Evolutionary conservation across 192 early-diverging fungal genomes (phyloP).

Genomic region (Dimargaris xerosporica): DNA sequence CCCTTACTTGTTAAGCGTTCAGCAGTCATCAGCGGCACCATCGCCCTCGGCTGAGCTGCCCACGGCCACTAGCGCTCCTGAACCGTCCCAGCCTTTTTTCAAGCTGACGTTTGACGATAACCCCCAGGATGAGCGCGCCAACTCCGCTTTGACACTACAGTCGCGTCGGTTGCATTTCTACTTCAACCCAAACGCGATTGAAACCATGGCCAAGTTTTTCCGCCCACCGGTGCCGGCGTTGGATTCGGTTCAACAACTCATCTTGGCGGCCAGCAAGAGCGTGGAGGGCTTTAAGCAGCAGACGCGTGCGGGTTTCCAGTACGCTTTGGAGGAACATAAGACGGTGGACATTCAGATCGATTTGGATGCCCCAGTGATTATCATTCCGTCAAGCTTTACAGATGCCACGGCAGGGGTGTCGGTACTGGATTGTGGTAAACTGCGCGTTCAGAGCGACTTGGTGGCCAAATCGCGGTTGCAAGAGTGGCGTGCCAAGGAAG

Average conservation of each 20-base stretch:
- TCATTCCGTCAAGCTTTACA: slow-evolving; percentile 59
- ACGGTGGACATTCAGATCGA: slow-evolving; percentile 86
- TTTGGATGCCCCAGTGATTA: slow-evolving; percentile 89
- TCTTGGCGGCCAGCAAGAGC: slow-evolving; percentile 66
- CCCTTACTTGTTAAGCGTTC: slow-evolving; percentile 29
- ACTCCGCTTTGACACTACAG: slow-evolving; percentile 64
- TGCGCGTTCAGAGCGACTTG: slow-evolving; percentile 73
- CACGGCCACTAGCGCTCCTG: too few relatives aligned
- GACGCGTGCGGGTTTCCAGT: slow-evolving; percentile 73
- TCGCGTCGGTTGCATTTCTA: slow-evolving; percentile 85
- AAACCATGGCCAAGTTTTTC: slow-evolving; percentile 66
- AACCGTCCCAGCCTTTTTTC: slow-evolving; percentile 45
- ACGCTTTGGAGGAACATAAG: slow-evolving; percentile 75
- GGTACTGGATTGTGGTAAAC: slow-evolving; percentile 84
- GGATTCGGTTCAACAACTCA: slow-evolving; percentile 59
- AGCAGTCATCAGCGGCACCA: too few relatives aligned
- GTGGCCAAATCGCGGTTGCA: slow-evolving; percentile 50
- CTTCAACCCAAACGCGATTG: slow-evolving; percentile 65
- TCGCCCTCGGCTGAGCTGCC: too few relatives aligned
- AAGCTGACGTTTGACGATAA: slow-evolving; percentile 63
- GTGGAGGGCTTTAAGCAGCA: slow-evolving; percentile 77
- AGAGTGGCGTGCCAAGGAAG: slow-evolving; percentile 51
- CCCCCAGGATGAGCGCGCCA: slow-evolving; percentile 79
- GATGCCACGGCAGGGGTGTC: slow-evolving; percentile 45
- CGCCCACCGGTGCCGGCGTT: slow-evolving; percentile 56